Percentiles rank a stretch among this genome's conserved stretches.
phyloP scores from a whole-genome alignment of 1,284 basidiomycete species.

The Tylopilus sp. region DNA sequence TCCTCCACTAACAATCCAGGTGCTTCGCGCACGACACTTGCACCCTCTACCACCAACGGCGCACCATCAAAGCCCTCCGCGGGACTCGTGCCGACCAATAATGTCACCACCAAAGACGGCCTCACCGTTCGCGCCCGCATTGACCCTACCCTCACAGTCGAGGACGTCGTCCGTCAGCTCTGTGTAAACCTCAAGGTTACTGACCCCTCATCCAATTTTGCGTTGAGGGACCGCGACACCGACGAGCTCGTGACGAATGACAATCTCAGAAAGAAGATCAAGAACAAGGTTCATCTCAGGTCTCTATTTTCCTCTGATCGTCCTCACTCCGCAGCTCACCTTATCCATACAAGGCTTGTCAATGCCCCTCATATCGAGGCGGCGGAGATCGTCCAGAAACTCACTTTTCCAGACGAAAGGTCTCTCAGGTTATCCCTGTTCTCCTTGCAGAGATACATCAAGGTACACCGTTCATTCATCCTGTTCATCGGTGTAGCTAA shows the following conservation, averaged over 20 bases:
- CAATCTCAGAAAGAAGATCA: constrained; percentile 80
- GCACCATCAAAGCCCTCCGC: constrained; percentile 36
- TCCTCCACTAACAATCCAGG: constrained; percentile 33
- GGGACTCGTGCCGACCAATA: constrained; percentile 71
- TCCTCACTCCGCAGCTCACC: constrained; percentile 3
- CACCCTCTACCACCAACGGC: constrained; percentile 40
- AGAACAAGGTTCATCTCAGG: constrained; percentile 76
- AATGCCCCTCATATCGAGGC: constrained; percentile 82
- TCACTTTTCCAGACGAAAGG: constrained; percentile 60
- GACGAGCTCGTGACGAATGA: constrained; percentile 91
- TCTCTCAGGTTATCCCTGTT: constrained; percentile 68
- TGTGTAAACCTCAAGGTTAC: constrained; percentile 80
- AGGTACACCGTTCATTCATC: constrained; percentile 37
- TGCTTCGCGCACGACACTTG: constrained; percentile 26
- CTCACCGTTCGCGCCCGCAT: constrained; percentile 74
- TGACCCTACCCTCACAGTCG: constrained; percentile 73
- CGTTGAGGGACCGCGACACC: constrained; percentile 78
- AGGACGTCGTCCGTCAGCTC: constrained; percentile 76
- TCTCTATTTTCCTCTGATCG: constrained; percentile 38
- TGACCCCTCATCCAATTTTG: constrained; percentile 78
- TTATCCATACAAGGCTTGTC: constrained; percentile 53
- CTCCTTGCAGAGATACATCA: constrained; percentile 81
- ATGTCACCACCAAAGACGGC: constrained; percentile 70
- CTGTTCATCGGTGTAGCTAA: background rate
- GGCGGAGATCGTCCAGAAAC: constrained; percentile 72